Conservation (phyloP, 2,329 filamentous ascomycete genomes). For the Exophiala mesophila region DNA sequence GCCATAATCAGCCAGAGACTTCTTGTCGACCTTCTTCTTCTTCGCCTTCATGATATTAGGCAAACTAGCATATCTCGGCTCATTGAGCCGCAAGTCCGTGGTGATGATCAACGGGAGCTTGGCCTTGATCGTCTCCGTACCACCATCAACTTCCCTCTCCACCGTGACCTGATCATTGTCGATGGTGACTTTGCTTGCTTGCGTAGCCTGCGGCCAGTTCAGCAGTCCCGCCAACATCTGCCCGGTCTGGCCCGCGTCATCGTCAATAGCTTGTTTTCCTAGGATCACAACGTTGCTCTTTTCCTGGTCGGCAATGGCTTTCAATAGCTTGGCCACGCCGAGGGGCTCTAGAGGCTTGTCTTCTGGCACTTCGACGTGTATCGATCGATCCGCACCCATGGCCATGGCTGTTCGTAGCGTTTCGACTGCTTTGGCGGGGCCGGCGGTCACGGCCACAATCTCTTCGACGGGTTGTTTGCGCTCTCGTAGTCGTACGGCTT, state of each 20-base stretch:
- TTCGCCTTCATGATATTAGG: constrained; percentile 99
- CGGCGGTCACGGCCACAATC: constrained; percentile 84
- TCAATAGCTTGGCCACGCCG: constrained; percentile 84
- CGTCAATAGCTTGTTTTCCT: constrained; percentile 98
- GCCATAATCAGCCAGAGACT: constrained; percentile 75
- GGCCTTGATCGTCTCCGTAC: constrained; percentile 79
- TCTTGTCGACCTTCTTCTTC: constrained; percentile 98
- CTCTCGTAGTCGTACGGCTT: constrained; percentile 90
- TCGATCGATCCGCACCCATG: constrained; percentile 89
- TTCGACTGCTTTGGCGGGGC: constrained; percentile 81
- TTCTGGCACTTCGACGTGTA: constrained; percentile 79
- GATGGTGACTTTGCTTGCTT: constrained; percentile 80
- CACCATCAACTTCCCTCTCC: constrained; percentile 89
- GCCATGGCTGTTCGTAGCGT: constrained; percentile 94
- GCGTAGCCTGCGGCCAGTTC: constrained; percentile 90
- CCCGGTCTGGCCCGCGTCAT: constrained; percentile 90
- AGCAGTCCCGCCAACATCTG: constrained; percentile 95
- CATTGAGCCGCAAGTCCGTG: constrained; percentile 88
- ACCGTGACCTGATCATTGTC: constrained; percentile 66
- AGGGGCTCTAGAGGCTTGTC: constrained; percentile 73
- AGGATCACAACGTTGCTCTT: constrained; percentile 87
- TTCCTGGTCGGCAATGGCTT: constrained; percentile 73
- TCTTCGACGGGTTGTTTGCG: constrained; percentile 78
- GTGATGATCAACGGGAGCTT: constrained; percentile 91
- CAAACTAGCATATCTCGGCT: constrained; percentile 89